Conservation (phyloP, 768 basidiomycete species). For the Pleurotus citrinopileatus region DNA sequence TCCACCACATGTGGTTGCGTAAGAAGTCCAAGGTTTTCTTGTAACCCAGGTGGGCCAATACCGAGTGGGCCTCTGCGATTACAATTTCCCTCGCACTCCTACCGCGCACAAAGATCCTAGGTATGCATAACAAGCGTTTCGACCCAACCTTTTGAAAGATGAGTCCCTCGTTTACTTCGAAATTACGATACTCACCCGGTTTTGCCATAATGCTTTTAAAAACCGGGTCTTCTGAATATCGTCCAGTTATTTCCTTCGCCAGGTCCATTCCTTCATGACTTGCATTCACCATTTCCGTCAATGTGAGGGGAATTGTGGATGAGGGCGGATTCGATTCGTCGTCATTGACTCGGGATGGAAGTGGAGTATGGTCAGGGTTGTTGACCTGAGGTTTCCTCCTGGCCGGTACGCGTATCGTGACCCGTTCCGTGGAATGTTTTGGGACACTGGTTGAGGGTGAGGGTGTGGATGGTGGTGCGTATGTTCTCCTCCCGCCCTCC, state of each 20-base stretch:
- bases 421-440: too few relatives aligned
- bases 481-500: constrained; percentile 10
- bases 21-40: constrained; percentile 28
- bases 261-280: constrained; percentile 12
- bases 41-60: constrained; percentile 26
- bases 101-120: constrained; percentile 9
- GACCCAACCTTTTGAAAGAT: constrained; percentile 14
- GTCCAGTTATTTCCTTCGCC: neutral
- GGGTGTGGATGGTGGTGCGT: too few relatives aligned
- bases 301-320: too few relatives aligned
- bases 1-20: constrained; percentile 18
- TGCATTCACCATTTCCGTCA: too few relatives aligned
- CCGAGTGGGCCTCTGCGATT: constrained; percentile 21
- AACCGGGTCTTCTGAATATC: constrained; percentile 19
- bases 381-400: too few relatives aligned
- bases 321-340: too few relatives aligned
- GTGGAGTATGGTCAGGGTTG: too few relatives aligned
- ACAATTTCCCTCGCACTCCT: constrained; percentile 21
- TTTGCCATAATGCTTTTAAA: constrained; percentile 15
- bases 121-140: constrained; percentile 16
- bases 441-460: too few relatives aligned
- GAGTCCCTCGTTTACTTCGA: constrained; percentile 13
- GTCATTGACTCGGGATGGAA: too few relatives aligned
- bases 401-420: too few relatives aligned
- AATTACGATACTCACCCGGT: too few relatives aligned